A percentile compares a stretch with the other conserved stretches of the same genome.
Evolutionary conservation across 371 early-diverging fungal species (phyloP).

Genomic region (Fennellomyces sp.): DNA sequence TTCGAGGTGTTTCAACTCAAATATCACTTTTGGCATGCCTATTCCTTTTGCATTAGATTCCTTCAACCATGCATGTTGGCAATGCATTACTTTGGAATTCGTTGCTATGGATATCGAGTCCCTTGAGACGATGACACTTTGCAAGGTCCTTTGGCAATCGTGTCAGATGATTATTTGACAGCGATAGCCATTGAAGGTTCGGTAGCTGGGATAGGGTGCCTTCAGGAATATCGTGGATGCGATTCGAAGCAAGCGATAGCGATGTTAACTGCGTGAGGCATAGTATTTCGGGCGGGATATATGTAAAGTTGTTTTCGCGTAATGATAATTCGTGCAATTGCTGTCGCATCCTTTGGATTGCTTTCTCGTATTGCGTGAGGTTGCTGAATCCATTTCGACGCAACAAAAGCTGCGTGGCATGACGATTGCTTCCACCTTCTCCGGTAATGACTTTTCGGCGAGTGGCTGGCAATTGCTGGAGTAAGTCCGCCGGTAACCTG

Average conservation of each 20-base stretch:
- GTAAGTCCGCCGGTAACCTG: background rate
- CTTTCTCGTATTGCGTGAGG: background rate
- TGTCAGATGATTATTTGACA: slow-evolving; percentile 26
- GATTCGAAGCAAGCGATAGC: slow-evolving; percentile 69
- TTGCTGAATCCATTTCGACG: slow-evolving; percentile 7
- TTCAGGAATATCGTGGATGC: slow-evolving; percentile 28
- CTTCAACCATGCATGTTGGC: background rate
- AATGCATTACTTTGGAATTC: slow-evolving; percentile 35
- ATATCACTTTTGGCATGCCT: slow-evolving; percentile 56
- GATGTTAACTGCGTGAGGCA: slow-evolving; percentile 59
- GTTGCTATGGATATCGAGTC: slow-evolving; percentile 68
- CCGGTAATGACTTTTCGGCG: background rate
- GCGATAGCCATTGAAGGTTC: slow-evolving; percentile 35
- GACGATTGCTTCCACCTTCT: background rate
- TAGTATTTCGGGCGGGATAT: slow-evolving; percentile 61
- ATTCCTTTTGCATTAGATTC: background rate
- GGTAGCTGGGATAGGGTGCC: slow-evolving; percentile 21
- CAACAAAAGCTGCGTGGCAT: slow-evolving; percentile 6
- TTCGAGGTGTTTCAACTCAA: slow-evolving; percentile 31
- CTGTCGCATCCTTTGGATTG: slow-evolving; percentile 1
- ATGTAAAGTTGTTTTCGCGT: slow-evolving; percentile 43
- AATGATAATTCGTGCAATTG: slow-evolving; percentile 43
- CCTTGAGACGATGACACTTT: slow-evolving; percentile 55
- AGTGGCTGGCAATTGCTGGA: background rate
- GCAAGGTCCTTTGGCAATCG: slow-evolving; percentile 56